Percentiles rank a stretch among this genome's conserved stretches.
Conservation (phyloP, 2,329 filamentous ascomycete species). For the Alternaria dauci region DNA sequence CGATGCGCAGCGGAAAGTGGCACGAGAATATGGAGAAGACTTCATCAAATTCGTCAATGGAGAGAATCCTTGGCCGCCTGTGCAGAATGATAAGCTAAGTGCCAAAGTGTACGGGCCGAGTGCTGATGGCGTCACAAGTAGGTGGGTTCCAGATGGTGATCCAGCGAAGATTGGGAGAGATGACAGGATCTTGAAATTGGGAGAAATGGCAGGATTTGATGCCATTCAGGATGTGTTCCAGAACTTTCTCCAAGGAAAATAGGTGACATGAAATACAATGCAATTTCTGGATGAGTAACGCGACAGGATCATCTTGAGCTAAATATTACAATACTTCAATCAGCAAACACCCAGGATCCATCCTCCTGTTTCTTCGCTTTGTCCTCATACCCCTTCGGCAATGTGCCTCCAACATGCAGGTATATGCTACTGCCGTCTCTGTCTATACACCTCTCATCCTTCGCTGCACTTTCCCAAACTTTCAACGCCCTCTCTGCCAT, state of each 20-base stretch:
- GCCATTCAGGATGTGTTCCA: slow-evolving; percentile 33
- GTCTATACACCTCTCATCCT: slow-evolving; percentile 36
- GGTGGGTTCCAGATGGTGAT: slow-evolving; percentile 36
- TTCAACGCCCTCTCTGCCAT: slow-evolving; percentile 43
- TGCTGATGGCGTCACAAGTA: slow-evolving; percentile 34
- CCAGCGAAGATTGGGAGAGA: slow-evolving; percentile 38
- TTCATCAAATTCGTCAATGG: slow-evolving; percentile 48
- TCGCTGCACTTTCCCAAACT: slow-evolving; percentile 37
- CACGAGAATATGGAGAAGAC: slow-evolving; percentile 37
- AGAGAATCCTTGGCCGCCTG: slow-evolving; percentile 43
- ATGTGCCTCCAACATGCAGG: slow-evolving; percentile 39
- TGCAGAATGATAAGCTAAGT: slow-evolving; percentile 29
- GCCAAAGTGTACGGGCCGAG: slow-evolving; percentile 45
- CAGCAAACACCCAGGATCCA: slow-evolving; percentile 37
- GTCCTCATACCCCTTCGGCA: slow-evolving; percentile 40
- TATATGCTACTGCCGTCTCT: slow-evolving; percentile 44
- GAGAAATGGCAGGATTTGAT: slow-evolving; percentile 38
- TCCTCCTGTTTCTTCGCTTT: slow-evolving; percentile 32
- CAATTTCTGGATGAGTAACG: background rate
- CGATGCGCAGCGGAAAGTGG: slow-evolving; percentile 33
- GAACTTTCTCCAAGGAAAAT: slow-evolving; percentile 38
- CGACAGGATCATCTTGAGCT: background rate
- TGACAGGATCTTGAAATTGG: slow-evolving; percentile 37
- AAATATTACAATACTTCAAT: background rate
- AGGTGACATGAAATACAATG: background rate